Conservation (phyloP, 176 grass and related monocot genomes). For the Puya raimondii region DNA sequence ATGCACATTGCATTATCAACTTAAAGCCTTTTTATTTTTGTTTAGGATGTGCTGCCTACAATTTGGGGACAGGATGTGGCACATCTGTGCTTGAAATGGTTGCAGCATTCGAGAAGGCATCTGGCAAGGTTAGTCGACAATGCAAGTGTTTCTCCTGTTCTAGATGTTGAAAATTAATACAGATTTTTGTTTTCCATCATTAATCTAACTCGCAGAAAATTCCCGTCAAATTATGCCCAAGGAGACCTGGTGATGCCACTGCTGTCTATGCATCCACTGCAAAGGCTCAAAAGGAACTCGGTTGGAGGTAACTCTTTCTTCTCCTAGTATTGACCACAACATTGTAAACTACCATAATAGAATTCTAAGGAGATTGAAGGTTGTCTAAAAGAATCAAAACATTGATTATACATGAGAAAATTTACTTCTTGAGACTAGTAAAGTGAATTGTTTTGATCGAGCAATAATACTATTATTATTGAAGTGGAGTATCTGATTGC, state of each 20-base stretch:
- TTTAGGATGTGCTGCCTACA: conserved; percentile 77
- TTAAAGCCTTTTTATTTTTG: conserved; percentile 9
- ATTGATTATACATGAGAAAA: too few relatives aligned
- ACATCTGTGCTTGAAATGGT: conserved; percentile 91
- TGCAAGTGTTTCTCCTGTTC: not conserved
- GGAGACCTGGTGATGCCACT: conserved; percentile 74
- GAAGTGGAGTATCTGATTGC: conserved; percentile 13
- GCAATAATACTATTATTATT: too few relatives aligned
- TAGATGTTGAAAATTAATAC: conserved; percentile 12
- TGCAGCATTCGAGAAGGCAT: conserved; percentile 68
- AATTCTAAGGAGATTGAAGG: too few relatives aligned
- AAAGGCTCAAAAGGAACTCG: conserved; percentile 59
- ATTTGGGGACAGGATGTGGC: conserved; percentile 66
- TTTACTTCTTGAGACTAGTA: too few relatives aligned
- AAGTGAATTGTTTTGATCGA: too few relatives aligned
- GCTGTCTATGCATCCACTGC: conserved; percentile 72
- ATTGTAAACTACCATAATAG: too few relatives aligned
- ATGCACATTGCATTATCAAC: not conserved
- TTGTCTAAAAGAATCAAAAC: too few relatives aligned
- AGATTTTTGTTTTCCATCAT: not conserved
- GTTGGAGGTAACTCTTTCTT: conserved; percentile 58
- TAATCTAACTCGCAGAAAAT: conserved; percentile 49
- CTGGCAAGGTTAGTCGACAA: conserved; percentile 45
- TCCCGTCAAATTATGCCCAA: conserved; percentile 55
- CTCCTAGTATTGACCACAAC: too few relatives aligned